Conservation (phyloP, 2,329 filamentous ascomycete species). For the Ampelomyces quisqualis region DNA sequence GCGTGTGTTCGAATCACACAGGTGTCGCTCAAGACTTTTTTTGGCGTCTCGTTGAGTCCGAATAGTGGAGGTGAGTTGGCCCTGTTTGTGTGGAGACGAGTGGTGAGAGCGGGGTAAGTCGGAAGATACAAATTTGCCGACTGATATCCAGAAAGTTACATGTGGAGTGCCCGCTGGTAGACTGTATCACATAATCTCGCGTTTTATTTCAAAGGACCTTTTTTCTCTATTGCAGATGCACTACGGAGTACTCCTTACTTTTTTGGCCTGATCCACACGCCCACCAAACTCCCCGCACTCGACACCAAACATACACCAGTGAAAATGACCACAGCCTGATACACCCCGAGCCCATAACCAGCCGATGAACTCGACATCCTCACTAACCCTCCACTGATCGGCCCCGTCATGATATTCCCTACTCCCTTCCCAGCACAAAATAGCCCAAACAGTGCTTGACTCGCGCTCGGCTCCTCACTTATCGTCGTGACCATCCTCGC, state of each 20-base stretch:
- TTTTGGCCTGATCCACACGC: slow-evolving; percentile 7
- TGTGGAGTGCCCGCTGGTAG: too few relatives aligned
- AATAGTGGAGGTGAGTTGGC: neutral
- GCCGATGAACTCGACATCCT: slow-evolving; percentile 4
- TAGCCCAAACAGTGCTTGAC: slow-evolving; percentile 48
- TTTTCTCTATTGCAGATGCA: too few relatives aligned
- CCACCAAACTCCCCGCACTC: slow-evolving; percentile 13
- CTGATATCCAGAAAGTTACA: too few relatives aligned
- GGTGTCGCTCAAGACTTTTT: slow-evolving; percentile 17
- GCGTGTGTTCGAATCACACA: slow-evolving; percentile 37
- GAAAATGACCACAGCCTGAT: slow-evolving; percentile 17
- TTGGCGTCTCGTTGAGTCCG: neutral
- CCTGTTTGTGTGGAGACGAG: neutral
- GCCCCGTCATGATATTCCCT: slow-evolving; percentile 51
- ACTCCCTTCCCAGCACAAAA: slow-evolving; percentile 51
- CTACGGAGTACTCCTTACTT: too few relatives aligned
- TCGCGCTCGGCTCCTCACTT: slow-evolving; percentile 25
- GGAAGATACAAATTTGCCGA: too few relatives aligned
- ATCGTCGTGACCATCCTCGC: slow-evolving; percentile 46
- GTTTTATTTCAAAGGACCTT: too few relatives aligned
- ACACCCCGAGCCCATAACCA: slow-evolving; percentile 15
- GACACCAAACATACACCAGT: slow-evolving; percentile 14
- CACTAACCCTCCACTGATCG: slow-evolving; percentile 46
- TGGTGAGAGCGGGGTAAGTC: too few relatives aligned
- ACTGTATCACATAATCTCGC: too few relatives aligned